Base-by-base conservation (phyloP, 2,329 filamentous ascomycete species). In the Botryotinia globosa region DNA sequence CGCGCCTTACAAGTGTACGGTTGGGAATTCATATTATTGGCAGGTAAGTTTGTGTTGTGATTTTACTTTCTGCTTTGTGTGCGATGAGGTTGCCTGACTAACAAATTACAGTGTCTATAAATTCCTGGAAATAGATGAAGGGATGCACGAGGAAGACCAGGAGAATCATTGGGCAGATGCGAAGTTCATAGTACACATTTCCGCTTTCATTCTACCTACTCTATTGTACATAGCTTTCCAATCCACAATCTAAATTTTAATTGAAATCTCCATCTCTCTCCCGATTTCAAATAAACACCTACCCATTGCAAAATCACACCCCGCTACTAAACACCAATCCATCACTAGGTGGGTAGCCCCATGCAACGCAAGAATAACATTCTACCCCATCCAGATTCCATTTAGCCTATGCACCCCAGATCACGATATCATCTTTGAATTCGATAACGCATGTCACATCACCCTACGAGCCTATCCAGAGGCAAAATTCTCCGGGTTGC, bases 1-100 rank as follows among this genome's bases (percentile, higher is more conserved):
- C 2, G 42, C 59, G 3, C 56, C 66, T 16, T 75, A 42, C 34
- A 61, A 56, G 44, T 78, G 78, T 71, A 74, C 64, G 29, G 71
- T 66, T 37, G 73, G 72, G 48, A 78, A 78, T 73, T 48, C 71
- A 0, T 76, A 76, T 65, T 77, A 77, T 68, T 76, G 56, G 48
- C 75, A 77, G 76, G 75, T 75, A 69, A 54, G 51, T 54, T 45
- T 45, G 18, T 7, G 7, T 20, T 20, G 20, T 45, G 18, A 8
- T 45, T 20, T 45, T 45, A 20, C 18, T 20, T 45, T 20, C 44
- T 20, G 16, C 42, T 44, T 44, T 44, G 42, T 44, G 18, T 45
- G 44, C 1, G 44, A 45, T 45, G 44, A 45, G 44, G 44, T 45
- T 45, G 4, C 44, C 20, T 20, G 7, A 20, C 25, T 54, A 29